phyloP scores from a whole-genome alignment of 768 basidiomycete species.

The Tricholoma terreum region DNA sequence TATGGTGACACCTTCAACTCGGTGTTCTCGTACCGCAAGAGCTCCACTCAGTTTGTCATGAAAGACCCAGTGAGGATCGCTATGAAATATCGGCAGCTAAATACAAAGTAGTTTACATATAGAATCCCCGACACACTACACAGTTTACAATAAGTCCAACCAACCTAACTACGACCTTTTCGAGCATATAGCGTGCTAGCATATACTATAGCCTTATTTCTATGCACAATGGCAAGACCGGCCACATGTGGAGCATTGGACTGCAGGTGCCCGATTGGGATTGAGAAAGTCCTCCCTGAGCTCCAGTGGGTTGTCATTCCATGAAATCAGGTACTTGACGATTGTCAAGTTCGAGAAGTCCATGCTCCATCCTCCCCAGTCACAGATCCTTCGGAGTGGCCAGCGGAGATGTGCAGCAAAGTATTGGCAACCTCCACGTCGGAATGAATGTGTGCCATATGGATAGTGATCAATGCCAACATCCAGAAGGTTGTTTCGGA shows the following conservation, averaged over 20 bases:
- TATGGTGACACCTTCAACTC: conserved; percentile 13
- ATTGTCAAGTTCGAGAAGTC: conserved; percentile 39
- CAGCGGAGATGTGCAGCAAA: conserved; percentile 29
- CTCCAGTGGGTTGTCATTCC: conserved; percentile 34
- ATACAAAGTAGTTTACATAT: too few relatives aligned
- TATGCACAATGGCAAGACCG: conserved; percentile 6
- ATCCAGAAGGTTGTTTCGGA: conserved; percentile 40
- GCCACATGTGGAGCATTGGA: conserved; percentile 15
- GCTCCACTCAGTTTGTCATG: conserved; percentile 8
- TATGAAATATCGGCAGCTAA: too few relatives aligned
- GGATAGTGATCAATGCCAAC: conserved; percentile 32
- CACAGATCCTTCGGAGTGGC: conserved; percentile 36
- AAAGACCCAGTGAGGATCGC: conserved; percentile 8
- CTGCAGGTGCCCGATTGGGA: conserved; percentile 19
- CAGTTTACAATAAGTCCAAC: too few relatives aligned
- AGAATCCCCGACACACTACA: too few relatives aligned
- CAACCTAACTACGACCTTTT: too few relatives aligned
- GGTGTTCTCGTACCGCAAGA: conserved; percentile 16
- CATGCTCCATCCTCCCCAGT: conserved; percentile 45
- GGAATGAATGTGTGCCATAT: conserved; percentile 42
- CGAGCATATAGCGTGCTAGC: too few relatives aligned
- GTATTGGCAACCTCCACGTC: conserved; percentile 39
- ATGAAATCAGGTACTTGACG: conserved; percentile 40
- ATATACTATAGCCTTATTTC: background rate
- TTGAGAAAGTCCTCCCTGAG: conserved; percentile 36